Percentiles rank a stretch among this genome's conserved stretches.
phyloP scores from a whole-genome alignment of 2,329 filamentous ascomycete genomes.

The Didymellaceae sp. region DNA sequence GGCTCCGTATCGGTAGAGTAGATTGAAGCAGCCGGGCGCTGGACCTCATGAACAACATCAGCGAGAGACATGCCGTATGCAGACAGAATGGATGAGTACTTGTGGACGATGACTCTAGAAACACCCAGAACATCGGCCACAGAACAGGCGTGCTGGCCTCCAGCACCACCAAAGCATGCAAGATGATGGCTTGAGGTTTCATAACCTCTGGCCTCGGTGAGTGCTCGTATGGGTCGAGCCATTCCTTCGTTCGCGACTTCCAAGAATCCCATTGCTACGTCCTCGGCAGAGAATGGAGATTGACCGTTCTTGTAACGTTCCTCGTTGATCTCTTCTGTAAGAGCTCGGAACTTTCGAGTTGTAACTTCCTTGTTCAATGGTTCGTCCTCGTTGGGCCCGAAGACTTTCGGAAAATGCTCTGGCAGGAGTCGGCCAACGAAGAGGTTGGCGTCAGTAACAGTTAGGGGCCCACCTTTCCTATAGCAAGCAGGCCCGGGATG shows the following conservation, averaged over 20 bases:
- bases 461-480: constrained; percentile 81
- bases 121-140: constrained; percentile 83
- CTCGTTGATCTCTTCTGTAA: constrained; percentile 69
- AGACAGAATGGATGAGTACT: constrained; percentile 84
- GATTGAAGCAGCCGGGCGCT: background rate
- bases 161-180: constrained; percentile 87
- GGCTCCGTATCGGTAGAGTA: background rate
- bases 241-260: constrained; percentile 87
- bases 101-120: constrained; percentile 78
- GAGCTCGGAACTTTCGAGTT: constrained; percentile 71
- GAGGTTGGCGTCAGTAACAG: constrained; percentile 86
- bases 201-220: constrained; percentile 88
- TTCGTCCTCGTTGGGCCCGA: constrained; percentile 82
- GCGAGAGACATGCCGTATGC: constrained; percentile 89
- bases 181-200: constrained; percentile 84
- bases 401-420: constrained; percentile 90
- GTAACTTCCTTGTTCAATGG: constrained; percentile 76
- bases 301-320: constrained; percentile 71
- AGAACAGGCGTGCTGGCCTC: constrained; percentile 86
- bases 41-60: constrained; percentile 51
- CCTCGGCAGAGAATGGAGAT: constrained; percentile 62
- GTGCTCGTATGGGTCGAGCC: constrained; percentile 82
- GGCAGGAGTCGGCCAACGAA: constrained; percentile 81
- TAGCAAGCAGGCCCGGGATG: constrained; percentile 89
- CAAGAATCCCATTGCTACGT: constrained; percentile 84